Evolutionary conservation across 23 red algal species (phyloP).

Genomic region (Pyropia yezoensis): DNA sequence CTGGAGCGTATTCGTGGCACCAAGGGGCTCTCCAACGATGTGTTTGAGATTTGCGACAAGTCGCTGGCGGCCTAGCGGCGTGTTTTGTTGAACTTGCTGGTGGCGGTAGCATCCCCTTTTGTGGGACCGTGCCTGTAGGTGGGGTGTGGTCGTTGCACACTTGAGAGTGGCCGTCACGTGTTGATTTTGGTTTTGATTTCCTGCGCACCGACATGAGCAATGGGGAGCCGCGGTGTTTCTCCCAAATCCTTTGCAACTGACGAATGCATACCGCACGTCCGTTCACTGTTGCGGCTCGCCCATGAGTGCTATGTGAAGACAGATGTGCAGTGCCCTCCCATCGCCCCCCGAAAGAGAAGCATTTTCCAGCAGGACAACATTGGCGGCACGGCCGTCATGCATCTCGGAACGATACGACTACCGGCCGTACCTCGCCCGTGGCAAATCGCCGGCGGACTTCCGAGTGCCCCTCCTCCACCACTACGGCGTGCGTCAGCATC

Average conservation of each 20-base stretch:
- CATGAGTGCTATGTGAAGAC: too few relatives aligned
- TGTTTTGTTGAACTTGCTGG: too few relatives aligned
- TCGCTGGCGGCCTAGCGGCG: conserved; percentile 29
- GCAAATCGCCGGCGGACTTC: not conserved
- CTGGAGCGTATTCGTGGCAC: conserved; percentile 54
- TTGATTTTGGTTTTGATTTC: too few relatives aligned
- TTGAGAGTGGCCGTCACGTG: too few relatives aligned
- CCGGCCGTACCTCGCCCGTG: not conserved
- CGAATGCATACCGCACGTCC: too few relatives aligned
- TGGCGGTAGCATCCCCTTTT: too few relatives aligned
- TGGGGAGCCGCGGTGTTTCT: too few relatives aligned
- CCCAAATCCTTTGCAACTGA: too few relatives aligned
- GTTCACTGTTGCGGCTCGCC: too few relatives aligned
- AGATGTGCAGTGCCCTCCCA: not conserved
- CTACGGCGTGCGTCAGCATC: conserved; percentile 23
- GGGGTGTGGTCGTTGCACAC: too few relatives aligned
- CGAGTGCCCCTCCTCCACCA: conserved; percentile 22
- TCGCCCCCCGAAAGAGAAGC: not conserved
- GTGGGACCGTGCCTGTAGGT: too few relatives aligned
- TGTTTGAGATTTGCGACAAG: conserved; percentile 80
- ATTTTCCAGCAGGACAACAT: not conserved
- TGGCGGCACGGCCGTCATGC: not conserved
- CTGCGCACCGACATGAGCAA: too few relatives aligned
- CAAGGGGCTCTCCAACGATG: conserved; percentile 69
- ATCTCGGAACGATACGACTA: not conserved